phyloP scores from a whole-genome alignment of 208 protist species.

The Blechomonas ayalai region DNA sequence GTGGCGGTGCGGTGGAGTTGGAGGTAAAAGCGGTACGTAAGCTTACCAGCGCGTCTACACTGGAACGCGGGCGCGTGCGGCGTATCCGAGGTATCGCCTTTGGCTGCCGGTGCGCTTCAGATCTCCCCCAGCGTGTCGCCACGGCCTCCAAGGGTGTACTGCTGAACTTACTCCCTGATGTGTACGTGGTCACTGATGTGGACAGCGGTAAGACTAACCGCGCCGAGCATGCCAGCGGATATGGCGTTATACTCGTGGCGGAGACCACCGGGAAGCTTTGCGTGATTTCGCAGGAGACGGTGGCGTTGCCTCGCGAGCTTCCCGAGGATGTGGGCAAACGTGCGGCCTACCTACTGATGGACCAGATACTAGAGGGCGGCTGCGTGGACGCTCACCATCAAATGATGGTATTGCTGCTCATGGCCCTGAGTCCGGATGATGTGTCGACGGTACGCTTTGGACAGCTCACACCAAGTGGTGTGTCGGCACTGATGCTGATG shows the following conservation, averaged over 20 bases:
- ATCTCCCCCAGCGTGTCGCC: slow-evolving; percentile 83
- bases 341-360: slow-evolving; percentile 67
- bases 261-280: slow-evolving; percentile 85
- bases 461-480: slow-evolving; percentile 42
- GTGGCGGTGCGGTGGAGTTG: slow-evolving; percentile 84
- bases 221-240: slow-evolving; percentile 65
- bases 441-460: slow-evolving; percentile 90
- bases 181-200: slow-evolving; percentile 91
- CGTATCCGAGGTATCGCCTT: slow-evolving; percentile 91
- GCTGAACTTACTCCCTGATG: slow-evolving; percentile 86
- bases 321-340: slow-evolving; percentile 83
- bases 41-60: slow-evolving; percentile 56
- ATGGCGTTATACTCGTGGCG: slow-evolving; percentile 89
- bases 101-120: slow-evolving; percentile 67
- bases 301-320: slow-evolving; percentile 48
- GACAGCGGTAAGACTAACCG: slow-evolving; percentile 48
- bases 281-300: slow-evolving; percentile 80
- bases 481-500: slow-evolving; percentile 81
- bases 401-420: slow-evolving; percentile 84
- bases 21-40: slow-evolving; percentile 64
- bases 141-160: slow-evolving; percentile 84
- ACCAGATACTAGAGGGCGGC: slow-evolving; percentile 83
- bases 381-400: slow-evolving; percentile 89
- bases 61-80: slow-evolving; percentile 77
- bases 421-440: slow-evolving; percentile 88